phyloP scores from a whole-genome alignment of 495 filamentous ascomycete genomes.

The Hypoxylon fragiforme region DNA sequence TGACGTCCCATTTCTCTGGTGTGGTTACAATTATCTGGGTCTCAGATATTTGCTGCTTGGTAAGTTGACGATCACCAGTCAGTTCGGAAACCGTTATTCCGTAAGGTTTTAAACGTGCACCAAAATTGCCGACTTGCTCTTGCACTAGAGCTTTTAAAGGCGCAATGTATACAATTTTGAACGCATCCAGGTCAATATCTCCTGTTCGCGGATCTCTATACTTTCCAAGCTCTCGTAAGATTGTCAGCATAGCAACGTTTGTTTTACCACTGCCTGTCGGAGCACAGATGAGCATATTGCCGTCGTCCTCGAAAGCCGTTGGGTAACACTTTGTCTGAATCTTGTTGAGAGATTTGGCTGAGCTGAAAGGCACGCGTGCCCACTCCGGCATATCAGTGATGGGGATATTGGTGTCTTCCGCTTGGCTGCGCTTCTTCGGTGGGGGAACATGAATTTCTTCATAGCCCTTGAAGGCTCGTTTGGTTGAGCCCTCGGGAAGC shows the following conservation, averaged over 20 bases:
- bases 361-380: conserved; percentile 84
- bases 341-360: conserved; percentile 77
- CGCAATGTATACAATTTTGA: conserved; percentile 96
- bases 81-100: conserved; percentile 92
- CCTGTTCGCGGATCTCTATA: conserved; percentile 83
- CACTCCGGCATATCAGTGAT: conserved; percentile 89
- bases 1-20: conserved; percentile 98
- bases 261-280: conserved; percentile 98
- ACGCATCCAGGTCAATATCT: conserved; percentile 89
- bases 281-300: conserved; percentile 96
- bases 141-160: conserved; percentile 94
- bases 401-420: conserved; percentile 77
- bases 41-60: conserved; percentile 96
- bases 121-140: conserved; percentile 97
- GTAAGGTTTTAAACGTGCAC: conserved; percentile 84
- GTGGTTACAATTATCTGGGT: conserved; percentile 99
- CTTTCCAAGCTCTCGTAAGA: conserved; percentile 95
- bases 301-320: conserved; percentile 89
- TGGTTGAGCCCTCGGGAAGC: conserved; percentile 92
- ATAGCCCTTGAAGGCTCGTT: conserved; percentile 94
- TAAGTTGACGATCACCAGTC: conserved; percentile 96
- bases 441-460: conserved; percentile 97
- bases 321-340: conserved; percentile 94
- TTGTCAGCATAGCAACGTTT: conserved; percentile 97
- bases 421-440: conserved; percentile 79